Base-by-base conservation (phyloP, 73 alveolate genomes). In the Blepharisma stoltei region DNA sequence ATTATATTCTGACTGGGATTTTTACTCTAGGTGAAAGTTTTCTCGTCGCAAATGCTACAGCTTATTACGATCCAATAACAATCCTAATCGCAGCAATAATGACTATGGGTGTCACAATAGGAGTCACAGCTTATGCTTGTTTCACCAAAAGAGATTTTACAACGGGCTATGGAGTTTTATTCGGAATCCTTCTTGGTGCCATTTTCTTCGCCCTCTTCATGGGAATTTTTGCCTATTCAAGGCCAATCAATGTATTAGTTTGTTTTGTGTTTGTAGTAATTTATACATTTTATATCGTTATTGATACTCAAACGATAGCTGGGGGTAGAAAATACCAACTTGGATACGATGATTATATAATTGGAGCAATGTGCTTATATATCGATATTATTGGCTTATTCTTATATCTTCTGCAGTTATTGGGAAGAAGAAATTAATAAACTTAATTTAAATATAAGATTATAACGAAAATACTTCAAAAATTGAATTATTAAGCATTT, bases 11-110 rank as follows among this genome's bases (percentile, higher is more conserved):
- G 54, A 9, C 86, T 27, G 21, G 37, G 18, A 20, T 54, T 0
- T 88, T 88, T 80, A 88, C 95, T 6, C 0, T 86, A 44, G 70
- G 87, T 53, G 95, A 88, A 55, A 77, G 86, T 4, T 81, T 69
- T 60, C 20, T 81, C 9, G 91, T 88, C 14, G 77, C 89, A 7
- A 23, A 65, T 46, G 6, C 81, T 49, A 81, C 92, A 50, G 81
- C 88, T 41, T 81, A 77, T 54, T 69, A 23, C 21, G 76, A 48
- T 25, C 44, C 67, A n/a, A 9, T 50, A 20, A 49, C 73, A 25
- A 88, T 83, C 6, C 68, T 83, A 14, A 44, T 60, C 1, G 91
- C 91, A 9, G 87, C 84, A 43, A 6, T 47, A 6, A 65, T 83
- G 84, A 80, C 91, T 0, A 21, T 71, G 14, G 75, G 49, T 6